Base-by-base conservation (phyloP, 768 basidiomycete genomes). In the Jaapia argillacea region DNA sequence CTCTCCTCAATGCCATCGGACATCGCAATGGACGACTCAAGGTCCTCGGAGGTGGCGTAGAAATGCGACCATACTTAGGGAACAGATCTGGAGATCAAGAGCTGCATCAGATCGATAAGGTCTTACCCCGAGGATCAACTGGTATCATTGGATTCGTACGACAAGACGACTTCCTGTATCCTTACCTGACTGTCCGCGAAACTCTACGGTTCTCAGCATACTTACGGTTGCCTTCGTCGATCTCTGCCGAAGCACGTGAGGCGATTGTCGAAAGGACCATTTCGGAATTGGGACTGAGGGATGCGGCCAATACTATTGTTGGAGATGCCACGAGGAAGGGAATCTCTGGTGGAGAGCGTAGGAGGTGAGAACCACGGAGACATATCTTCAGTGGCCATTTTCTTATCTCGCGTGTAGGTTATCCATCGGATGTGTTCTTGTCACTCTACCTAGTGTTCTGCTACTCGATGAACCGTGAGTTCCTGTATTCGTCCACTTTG, bases 321-420 rank as follows among this genome's bases (percentile, higher is more conserved):
- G 71, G 71, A 5, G 70, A 68, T 14, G 63, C 61, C 1, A 49
- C 49, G 22, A 51, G 63, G 21, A 70, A 69, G 40, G 72, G 72
- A n/a, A 70, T 72, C 46, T 68, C 65, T 4, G 72, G 72, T 4
- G 72, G 72, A 3, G 70, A 74, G 50, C 44, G 45, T 22, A 40
- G 50, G 14, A 61, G 66, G 50, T 53, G 40, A 20, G 47, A 36
- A 12, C 2, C 22, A 6, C 16, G 13, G 22, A 28, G 5, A 35
- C 12, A 6, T 13, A 23, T 21, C 14, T 21, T n/a, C 12, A 6
- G 5, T 24, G 38, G 4, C 7, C 13, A 2, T 4, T 24, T 37
- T 16, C 41, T 13, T 10, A 40, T 7, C 22, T 36, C 28, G 16
- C 36, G 26, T 54, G 68, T 36, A 57, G 62, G n/a, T 54, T 66